These are phyloP conservation scores for Fusarium euwallaceae DNA, from an alignment of 2,329 filamentous ascomycete genomes.

Conservation along the genomic window DNA sequence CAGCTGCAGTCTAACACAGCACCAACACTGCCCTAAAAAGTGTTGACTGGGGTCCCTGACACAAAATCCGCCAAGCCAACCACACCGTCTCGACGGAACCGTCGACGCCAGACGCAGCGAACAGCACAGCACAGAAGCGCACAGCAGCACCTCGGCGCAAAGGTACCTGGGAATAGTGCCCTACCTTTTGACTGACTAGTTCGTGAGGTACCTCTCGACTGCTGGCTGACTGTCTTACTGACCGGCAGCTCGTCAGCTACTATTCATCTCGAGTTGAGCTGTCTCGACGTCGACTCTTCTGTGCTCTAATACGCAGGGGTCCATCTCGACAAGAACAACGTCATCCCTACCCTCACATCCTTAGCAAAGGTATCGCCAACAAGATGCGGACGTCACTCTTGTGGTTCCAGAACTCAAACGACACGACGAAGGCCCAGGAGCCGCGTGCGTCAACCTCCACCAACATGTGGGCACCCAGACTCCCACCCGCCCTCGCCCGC, in stretches of 20 bases:
- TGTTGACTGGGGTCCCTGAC: conserved; percentile 27
- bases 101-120: conserved; percentile 2
- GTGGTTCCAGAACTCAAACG: conserved; percentile 47
- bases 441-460: conserved; percentile 40
- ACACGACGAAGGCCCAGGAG: conserved; percentile 40
- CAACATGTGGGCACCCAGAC: conserved; percentile 32
- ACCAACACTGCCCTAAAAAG: neutral
- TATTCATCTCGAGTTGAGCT: neutral
- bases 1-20: neutral
- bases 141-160: conserved; percentile 14
- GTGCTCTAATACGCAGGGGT: neutral
- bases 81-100: conserved; percentile 38
- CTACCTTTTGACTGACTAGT: conserved; percentile 14
- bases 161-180: conserved; percentile 32
- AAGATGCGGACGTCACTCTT: conserved; percentile 26
- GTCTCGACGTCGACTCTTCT: neutral
- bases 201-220: neutral
- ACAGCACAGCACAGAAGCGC: neutral
- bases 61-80: conserved; percentile 30
- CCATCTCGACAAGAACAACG: neutral
- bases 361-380: conserved; percentile 6
- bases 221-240: neutral
- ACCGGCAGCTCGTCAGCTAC: neutral
- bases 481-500: conserved; percentile 39
- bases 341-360: conserved; percentile 1